A percentile compares a stretch with the other conserved stretches of the same genome.
These are phyloP conservation scores for Clonostachys solani DNA, from an alignment of 2,329 filamentous ascomycete species.

Conservation along the genomic window DNA sequence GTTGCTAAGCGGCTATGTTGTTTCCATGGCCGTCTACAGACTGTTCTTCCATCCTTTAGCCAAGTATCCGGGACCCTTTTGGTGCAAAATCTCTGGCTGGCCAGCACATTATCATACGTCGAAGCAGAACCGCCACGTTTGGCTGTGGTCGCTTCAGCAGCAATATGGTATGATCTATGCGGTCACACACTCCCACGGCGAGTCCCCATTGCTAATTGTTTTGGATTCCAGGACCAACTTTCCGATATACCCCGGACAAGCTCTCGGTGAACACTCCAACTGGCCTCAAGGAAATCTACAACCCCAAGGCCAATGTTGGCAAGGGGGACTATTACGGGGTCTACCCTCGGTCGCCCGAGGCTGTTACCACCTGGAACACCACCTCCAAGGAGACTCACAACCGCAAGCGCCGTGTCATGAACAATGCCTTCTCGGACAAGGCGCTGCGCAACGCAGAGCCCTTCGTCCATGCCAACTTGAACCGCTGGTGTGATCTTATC, in stretches of 20 bases:
- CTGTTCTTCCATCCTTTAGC: slow-evolving; percentile 3
- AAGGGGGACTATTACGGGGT: slow-evolving; percentile 12
- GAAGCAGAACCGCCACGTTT: slow-evolving; percentile 10
- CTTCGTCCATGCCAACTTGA: slow-evolving; percentile 12
- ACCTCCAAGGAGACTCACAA: slow-evolving; percentile 9
- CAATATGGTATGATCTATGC: slow-evolving; percentile 8
- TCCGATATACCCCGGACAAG: slow-evolving; percentile 10
- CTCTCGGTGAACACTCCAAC: slow-evolving; percentile 11
- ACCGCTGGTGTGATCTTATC: slow-evolving; percentile 14
- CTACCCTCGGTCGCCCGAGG: slow-evolving; percentile 7
- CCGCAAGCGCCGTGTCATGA: slow-evolving; percentile 14
- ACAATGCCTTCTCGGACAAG: slow-evolving; percentile 19
- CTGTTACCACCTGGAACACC: slow-evolving; percentile 10
- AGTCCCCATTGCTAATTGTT: too few relatives aligned
- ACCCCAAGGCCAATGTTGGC: slow-evolving; percentile 10
- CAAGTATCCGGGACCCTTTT: slow-evolving; percentile 1
- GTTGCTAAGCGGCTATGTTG: background rate
- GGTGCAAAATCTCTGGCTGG: slow-evolving; percentile 5
- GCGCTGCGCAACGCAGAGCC: slow-evolving; percentile 21
- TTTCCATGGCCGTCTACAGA: slow-evolving; percentile 1
- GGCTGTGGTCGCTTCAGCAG: slow-evolving; percentile 9
- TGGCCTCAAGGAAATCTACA: slow-evolving; percentile 10
- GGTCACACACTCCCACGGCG: too few relatives aligned
- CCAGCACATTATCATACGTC: slow-evolving; percentile 10
- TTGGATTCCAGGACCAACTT: slow-evolving; percentile 5